A percentile compares a stretch with the other conserved stretches of the same genome.
Conservation (phyloP, 768 basidiomycete species). For the Albatrellus ellisii region DNA sequence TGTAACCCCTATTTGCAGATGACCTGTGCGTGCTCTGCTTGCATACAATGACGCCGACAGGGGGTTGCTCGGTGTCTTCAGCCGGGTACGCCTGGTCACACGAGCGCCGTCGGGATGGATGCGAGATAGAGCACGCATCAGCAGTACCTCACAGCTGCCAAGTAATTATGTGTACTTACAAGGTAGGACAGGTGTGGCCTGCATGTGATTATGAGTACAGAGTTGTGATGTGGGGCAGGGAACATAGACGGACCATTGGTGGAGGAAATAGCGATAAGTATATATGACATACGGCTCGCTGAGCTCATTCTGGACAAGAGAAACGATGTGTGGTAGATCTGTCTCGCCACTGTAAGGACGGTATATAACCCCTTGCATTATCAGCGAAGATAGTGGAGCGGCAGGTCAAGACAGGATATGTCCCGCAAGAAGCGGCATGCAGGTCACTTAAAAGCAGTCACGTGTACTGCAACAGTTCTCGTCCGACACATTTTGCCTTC, state of each 20-base stretch:
- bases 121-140: neutral
- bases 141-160: no score
- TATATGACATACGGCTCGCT: constrained; percentile 95
- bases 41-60: constrained; percentile 91
- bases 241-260: constrained; percentile 69
- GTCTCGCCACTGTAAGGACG: constrained; percentile 64
- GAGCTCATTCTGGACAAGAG: constrained; percentile 81
- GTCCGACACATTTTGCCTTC: no score
- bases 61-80: constrained; percentile 23
- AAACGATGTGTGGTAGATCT: constrained; percentile 75
- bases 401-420: no score
- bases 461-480: no score
- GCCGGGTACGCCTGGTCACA: constrained; percentile 11
- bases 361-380: constrained; percentile 27
- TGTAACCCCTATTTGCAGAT: constrained; percentile 78
- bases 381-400: neutral
- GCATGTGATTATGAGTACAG: constrained; percentile 16
- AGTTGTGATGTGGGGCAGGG: constrained; percentile 4
- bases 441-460: no score
- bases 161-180: no score
- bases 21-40: constrained; percentile 87
- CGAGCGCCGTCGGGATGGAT: neutral
- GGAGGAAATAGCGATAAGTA: constrained; percentile 93
- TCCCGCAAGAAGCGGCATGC: no score
- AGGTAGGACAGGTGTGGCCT: constrained; percentile 89